Percentiles rank a stretch among this genome's conserved stretches.
phyloP scores from a whole-genome alignment of 805 yeast species.

The Myxozyma vanderwaltii region DNA sequence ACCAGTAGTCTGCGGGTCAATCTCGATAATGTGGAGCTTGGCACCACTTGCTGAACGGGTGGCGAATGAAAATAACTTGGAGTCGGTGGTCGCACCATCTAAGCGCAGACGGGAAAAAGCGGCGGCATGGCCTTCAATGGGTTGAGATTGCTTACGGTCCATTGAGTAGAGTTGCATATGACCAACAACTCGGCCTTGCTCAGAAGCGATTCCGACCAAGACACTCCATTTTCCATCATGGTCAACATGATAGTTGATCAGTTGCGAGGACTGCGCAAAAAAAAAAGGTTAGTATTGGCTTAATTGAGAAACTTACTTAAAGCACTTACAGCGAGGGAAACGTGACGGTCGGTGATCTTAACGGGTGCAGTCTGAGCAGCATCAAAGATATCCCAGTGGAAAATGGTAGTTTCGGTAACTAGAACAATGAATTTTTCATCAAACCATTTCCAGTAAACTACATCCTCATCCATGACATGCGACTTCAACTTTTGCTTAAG shows the following conservation, averaged over 20 bases:
- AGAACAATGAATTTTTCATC: slow-evolving; percentile 72
- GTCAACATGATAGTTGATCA: slow-evolving; percentile 86
- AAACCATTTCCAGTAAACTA: slow-evolving; percentile 95
- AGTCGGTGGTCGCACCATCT: slow-evolving; percentile 69
- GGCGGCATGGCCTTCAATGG: slow-evolving; percentile 97
- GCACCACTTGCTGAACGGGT: slow-evolving; percentile 76
- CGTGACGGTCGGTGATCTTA: slow-evolving; percentile 80
- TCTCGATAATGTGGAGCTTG: slow-evolving; percentile 88
- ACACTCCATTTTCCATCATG: slow-evolving; percentile 88
- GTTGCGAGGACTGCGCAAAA: slow-evolving; percentile 62
- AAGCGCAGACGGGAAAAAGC: slow-evolving; percentile 76
- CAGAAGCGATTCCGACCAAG: slow-evolving; percentile 91
- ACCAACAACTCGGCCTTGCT: slow-evolving; percentile 91
- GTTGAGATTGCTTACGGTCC: slow-evolving; percentile 89
- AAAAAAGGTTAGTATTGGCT: slow-evolving; percentile 29
- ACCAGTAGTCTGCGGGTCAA: slow-evolving; percentile 83
- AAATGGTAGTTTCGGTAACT: slow-evolving; percentile 74
- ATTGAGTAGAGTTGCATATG: slow-evolving; percentile 90
- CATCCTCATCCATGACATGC: slow-evolving; percentile 81
- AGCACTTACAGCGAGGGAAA: slow-evolving; percentile 49
- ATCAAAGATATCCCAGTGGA: slow-evolving; percentile 82
- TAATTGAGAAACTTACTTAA: slow-evolving; percentile 32
- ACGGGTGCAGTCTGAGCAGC: slow-evolving; percentile 77
- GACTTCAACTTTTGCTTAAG: slow-evolving; percentile 88
- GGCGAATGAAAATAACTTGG: slow-evolving; percentile 90